Evolutionary conservation across 2,329 filamentous ascomycete genomes (phyloP).

Genomic region (Phaeosphaeriaceae sp.): DNA sequence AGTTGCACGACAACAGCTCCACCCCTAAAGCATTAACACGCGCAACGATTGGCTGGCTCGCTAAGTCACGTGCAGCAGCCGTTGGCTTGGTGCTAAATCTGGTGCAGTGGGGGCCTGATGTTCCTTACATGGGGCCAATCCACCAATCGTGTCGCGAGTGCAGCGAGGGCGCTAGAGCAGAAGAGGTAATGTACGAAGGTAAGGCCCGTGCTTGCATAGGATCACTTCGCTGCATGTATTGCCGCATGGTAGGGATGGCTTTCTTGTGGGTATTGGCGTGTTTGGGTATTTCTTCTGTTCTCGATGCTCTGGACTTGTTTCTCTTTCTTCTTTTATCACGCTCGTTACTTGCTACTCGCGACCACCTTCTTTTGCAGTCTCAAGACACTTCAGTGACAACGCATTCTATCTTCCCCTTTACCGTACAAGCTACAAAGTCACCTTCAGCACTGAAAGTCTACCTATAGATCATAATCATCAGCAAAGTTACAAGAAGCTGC

Average conservation of each 20-base stretch:
- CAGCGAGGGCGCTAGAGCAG: constrained; percentile 10
- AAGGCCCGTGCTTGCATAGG: constrained; percentile 1
- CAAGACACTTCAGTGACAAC: neutral
- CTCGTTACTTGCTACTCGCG: neutral
- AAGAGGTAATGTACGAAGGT: constrained; percentile 23
- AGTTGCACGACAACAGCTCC: neutral
- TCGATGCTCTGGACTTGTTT: neutral
- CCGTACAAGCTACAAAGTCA: neutral
- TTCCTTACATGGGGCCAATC: neutral
- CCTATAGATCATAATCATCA: neutral
- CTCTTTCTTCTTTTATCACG: neutral
- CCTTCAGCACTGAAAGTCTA: neutral
- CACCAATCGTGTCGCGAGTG: constrained; percentile 7
- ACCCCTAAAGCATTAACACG: neutral
- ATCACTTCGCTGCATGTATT: neutral
- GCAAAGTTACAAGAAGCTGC: neutral
- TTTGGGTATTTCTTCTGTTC: neutral
- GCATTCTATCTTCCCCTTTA: neutral
- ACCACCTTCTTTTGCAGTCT: neutral
- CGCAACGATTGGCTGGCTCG: constrained; percentile 1
- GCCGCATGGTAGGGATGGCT: neutral
- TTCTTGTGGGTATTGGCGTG: neutral
- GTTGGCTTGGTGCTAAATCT: constrained; percentile 4
- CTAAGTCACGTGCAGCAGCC: neutral
- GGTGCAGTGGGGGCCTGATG: constrained; percentile 4